Evolutionary conservation across 768 basidiomycete species (phyloP), one percentile per base, ranked within the genome.

Genomic region (Boletus fagicola): DNA sequence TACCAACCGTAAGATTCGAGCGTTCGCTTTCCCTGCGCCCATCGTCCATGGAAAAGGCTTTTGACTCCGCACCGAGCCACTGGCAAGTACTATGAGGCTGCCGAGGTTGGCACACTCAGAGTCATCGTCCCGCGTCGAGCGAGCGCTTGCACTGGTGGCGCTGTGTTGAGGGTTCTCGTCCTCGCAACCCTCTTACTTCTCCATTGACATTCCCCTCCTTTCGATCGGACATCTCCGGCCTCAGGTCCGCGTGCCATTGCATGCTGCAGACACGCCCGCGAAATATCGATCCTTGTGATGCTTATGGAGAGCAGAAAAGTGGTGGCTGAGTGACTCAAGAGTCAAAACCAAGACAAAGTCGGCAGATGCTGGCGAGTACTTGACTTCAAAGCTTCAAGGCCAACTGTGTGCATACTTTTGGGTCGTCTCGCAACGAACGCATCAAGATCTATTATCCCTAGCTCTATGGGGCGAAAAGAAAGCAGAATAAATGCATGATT

Each of bases 231-330:
- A 49, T 22, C 20, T 30, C 38, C 48, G 11, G 31, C 13, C 24
- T 13, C 48, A 38, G 18, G 58, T 58, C 15, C 61, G 47, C 10
- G 40, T 68, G 12, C 64, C 68, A 28, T 31, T 62, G 22, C 62
- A 68, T 33, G 62, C 64, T 6, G 53, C 61, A 22, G 67, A 74
- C 38, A 75, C 71, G 16, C 64, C 83, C 26, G 68, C 76, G 22
- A 76, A 72, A 61, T 88, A 86, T 65, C 74, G 73, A 12, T 68
- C 76, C 12, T 69, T 86, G 43, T 57, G 28, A 28, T 28, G 28
- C 6, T 7, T 4, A 26, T 7, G 6, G 28, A 28, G 28, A 28
- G 5, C 6, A 28, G 28, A 28, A 28, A 28, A 28, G 28, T 28
- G 28, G 28, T 28, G 28, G 28, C 28, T 28, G 6, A 28, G 28